These are phyloP conservation scores for Parmelia sp. DNA, from an alignment of 495 filamentous ascomycete species.

Conservation along the genomic window DNA sequence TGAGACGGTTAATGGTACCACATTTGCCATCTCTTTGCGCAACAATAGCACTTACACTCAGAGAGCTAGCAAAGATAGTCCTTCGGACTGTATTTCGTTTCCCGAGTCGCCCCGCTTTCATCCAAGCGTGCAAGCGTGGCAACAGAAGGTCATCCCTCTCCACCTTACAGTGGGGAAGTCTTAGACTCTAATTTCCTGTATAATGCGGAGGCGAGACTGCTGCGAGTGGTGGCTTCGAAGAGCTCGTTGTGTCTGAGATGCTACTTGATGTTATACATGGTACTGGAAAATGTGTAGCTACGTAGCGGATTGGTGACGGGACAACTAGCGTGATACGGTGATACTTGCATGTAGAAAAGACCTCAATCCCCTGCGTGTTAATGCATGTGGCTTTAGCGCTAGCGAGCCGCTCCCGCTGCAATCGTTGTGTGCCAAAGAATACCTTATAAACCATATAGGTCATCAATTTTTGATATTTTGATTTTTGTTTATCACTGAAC, in stretches of 20 bases:
- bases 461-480: too few species aligned
- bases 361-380: background rate
- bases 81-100: slow-evolving; percentile 34
- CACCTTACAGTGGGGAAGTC: slow-evolving; percentile 48
- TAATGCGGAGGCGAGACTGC: slow-evolving; percentile 57
- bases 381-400: background rate
- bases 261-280: slow-evolving; percentile 50
- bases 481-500: too few species aligned
- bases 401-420: background rate
- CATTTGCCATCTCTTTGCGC: too few species aligned
- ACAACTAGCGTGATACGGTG: slow-evolving; percentile 57
- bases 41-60: too few species aligned
- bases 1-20: too few species aligned
- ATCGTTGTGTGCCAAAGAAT: too few species aligned
- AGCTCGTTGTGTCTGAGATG: slow-evolving; percentile 48
- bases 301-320: slow-evolving; percentile 59
- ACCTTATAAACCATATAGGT: too few species aligned
- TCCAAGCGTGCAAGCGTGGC: slow-evolving; percentile 48
- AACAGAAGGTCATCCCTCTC: too few species aligned
- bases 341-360: too few species aligned
- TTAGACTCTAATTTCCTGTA: slow-evolving; percentile 42
- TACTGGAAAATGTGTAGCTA: slow-evolving; percentile 39
- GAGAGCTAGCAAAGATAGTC: slow-evolving; percentile 27
- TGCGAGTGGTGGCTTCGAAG: slow-evolving; percentile 48
- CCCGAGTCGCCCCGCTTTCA: slow-evolving; percentile 50